Evolutionary conservation across 2,329 filamentous ascomycete genomes (phyloP), one percentile per base, ranked within the genome.

Genomic region (Chaetomium strumarium): DNA sequence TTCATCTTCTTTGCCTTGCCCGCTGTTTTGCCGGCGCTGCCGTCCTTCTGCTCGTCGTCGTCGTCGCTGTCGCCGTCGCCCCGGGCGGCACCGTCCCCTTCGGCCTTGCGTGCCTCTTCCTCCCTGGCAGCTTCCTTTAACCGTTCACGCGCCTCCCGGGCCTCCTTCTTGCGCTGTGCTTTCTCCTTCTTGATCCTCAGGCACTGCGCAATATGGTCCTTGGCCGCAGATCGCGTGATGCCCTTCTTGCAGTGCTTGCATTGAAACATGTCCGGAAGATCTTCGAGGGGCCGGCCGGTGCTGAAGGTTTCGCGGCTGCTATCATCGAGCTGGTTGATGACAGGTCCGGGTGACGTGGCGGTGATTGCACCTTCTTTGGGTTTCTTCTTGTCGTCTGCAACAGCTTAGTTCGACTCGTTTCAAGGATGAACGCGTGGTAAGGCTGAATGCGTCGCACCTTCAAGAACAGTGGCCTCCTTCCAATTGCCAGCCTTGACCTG

Each of bases 231-330:
- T 62, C 85, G 87, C 13, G 93, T 75, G 12, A 96, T 81, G 47
- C 87, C 87, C 63, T 95, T 91, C 71, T 93, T 96, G 73, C 92
- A 99, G 67, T 95, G 90, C 67, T 93, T 96, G 78, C 92, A 99
- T 60, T 86, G 79, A 46, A 93, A 84, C 10, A 89, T 79, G 58
- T 95, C 89, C 11, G 87, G 80, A 52, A 76, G 77, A 64, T 96
- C 91, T 62, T 90, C 85, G 60, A 95, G 78, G 0, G 90, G 90
- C 53, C 86, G 83, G 56, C 90, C 89, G 43, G 85, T 91, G 4
- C 83, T 77, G 68, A 96, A 96, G 5, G 87, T 87, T 55, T 89
- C 83, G 61, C 87, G 81, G 13, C 88, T 83, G 56, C 76, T 81
- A 55, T 90, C 84, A 62, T 95, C 88, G 47, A 96, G 79, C 49